Evolutionary conservation across 768 basidiomycete genomes (phyloP).

Genomic region (Russula sp.): DNA sequence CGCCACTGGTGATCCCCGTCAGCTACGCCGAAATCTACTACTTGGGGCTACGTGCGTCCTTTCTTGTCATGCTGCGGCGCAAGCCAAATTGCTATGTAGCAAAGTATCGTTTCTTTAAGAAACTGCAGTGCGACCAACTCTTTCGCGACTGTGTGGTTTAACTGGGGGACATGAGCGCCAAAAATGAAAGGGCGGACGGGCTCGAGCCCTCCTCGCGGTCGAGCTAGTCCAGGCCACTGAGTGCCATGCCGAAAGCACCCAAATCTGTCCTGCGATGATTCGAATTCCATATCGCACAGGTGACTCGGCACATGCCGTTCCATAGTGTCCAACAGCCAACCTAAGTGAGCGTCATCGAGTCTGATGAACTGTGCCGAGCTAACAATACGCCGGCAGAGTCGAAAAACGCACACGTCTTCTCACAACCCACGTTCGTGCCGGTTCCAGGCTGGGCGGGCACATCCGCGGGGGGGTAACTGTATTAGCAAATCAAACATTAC

Average conservation of each 20-base stretch:
- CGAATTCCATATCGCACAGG: conserved; percentile 14
- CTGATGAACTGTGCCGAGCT: conserved; percentile 9
- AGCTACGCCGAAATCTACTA: not conserved
- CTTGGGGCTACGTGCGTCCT: not conserved
- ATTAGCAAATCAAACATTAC: not conserved
- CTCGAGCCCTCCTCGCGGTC: not conserved
- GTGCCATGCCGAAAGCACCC: conserved; percentile 1
- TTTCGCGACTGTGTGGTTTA: not conserved
- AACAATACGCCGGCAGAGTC: conserved; percentile 13
- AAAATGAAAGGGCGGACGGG: not conserved
- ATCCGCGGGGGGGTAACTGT: conserved; percentile 2
- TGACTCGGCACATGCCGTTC: conserved; percentile 18
- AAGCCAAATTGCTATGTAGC: not conserved
- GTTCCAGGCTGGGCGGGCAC: conserved; percentile 19
- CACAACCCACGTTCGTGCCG: conserved; percentile 13
- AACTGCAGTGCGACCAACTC: not conserved
- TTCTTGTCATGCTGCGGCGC: not conserved
- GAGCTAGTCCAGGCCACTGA: not conserved
- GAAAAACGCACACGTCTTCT: not conserved
- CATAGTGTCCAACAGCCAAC: not conserved
- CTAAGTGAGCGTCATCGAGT: conserved; percentile 7
- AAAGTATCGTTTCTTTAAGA: not conserved
- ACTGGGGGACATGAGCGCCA: not conserved
- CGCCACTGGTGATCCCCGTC: not conserved
- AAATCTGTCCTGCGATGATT: not conserved